phyloP scores from a whole-genome alignment of 73 alveolate species.

The Tetrahymena borealis region DNA sequence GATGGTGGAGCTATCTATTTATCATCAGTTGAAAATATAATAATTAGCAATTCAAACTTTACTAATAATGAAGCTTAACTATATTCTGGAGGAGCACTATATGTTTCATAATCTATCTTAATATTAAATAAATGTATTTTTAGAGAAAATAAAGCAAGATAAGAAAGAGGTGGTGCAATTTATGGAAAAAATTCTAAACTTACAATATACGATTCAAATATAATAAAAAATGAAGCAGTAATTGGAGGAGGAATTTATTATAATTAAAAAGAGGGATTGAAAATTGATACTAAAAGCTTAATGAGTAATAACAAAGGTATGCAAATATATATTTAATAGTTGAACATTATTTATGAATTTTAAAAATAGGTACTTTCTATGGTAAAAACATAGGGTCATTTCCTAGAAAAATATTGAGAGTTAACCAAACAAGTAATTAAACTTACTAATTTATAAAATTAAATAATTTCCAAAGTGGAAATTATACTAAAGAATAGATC shows the following conservation, averaged over 20 bases:
- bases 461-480: neutral
- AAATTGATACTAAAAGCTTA: neutral
- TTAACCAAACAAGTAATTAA: neutral
- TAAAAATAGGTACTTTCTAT: neutral
- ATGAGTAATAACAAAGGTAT: neutral
- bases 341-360: neutral
- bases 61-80: neutral
- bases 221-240: neutral
- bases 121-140: neutral
- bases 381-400: neutral
- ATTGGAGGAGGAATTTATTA: neutral
- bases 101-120: neutral
- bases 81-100: neutral
- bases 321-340: neutral
- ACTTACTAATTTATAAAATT: neutral
- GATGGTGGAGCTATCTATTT: neutral
- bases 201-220: neutral
- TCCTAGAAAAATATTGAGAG: neutral
- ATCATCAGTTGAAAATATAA: neutral
- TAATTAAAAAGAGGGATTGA: neutral
- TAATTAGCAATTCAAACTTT: neutral
- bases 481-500: neutral
- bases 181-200: neutral
- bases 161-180: neutral
- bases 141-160: neutral